Evolutionary conservation across 371 early-diverging fungal genomes (phyloP), one percentile per base, ranked within the genome.

Genomic region (Mortierella sp.): DNA sequence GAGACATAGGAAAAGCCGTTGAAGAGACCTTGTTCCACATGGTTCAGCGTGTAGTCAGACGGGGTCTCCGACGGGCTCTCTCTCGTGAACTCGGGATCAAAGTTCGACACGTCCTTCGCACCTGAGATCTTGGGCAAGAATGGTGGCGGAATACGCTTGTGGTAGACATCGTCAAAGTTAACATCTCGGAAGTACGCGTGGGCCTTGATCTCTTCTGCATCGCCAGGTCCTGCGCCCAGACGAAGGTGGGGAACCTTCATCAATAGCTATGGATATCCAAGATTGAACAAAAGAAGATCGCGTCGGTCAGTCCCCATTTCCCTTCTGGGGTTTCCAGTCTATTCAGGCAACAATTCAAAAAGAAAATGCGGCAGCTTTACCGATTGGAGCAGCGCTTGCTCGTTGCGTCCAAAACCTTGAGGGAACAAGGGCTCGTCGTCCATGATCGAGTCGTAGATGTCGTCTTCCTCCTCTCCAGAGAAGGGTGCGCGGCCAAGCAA

Each of bases 401-500:
- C 87, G 34, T 73, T 60, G 12, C 70, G 66, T 4, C 86, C 80
- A 64, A 84, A 82, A 14, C 81, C 85, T n/a, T 67, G 78, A 30
- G 90, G 90, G 66, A 87, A 89, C 28, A 75, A 32, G 27, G 88
- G 80, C 48, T 86, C 79, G 58, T 83, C 84, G 52, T 85, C 83
- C 65, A 89, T 79, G 56, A 89, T 87, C 53, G 85, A 83, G 51
- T 85, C 84, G 65, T 89, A 88, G 80, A 89, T 89, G n/a, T 82
- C 73, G 43, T 87, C 85, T 51, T 81, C 81, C 56, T 86, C 87
- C 62, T 87, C 86, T 27, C 84, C 83, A 43, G 84, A 87, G 73
- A 89, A 85, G 5, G 88, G 88, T 56, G 86, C 65, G 27, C 86
- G 94, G 39, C 97, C 97, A 26, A 96, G 82, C 54, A 97, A 79